Evolutionary conservation across 805 yeast genomes (phyloP).

Genomic region (Clavispora asparagi): DNA sequence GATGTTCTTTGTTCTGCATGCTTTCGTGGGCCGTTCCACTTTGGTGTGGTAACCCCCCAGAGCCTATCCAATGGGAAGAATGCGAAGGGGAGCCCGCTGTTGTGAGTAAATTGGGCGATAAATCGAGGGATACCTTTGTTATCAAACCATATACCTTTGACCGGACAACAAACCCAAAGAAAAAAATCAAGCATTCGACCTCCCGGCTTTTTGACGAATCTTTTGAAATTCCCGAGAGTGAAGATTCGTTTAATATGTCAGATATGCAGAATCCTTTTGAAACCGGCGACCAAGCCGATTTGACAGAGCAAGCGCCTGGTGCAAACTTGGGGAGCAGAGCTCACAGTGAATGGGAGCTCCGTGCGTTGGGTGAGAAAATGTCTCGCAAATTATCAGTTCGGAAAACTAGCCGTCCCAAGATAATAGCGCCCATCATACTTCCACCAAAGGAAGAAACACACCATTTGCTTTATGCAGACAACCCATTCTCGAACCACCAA

Average conservation of each 20-base stretch:
- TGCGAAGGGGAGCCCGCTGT: conserved; percentile 8
- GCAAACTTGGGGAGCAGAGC: neutral
- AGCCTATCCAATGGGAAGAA: conserved; percentile 7
- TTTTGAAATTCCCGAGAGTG: neutral
- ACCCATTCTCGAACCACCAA: conserved; percentile 11
- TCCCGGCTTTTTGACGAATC: conserved; percentile 3
- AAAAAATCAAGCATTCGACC: neutral
- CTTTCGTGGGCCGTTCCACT: conserved; percentile 32
- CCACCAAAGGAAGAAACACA: conserved; percentile 19
- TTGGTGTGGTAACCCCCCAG: conserved; percentile 51
- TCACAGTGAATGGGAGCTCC: conserved; percentile 20
- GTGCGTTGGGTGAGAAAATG: conserved; percentile 32
- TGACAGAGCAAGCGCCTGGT: neutral
- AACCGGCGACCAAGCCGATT: neutral
- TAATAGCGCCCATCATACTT: neutral
- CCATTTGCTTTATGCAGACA: conserved; percentile 18
- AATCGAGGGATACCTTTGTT: neutral
- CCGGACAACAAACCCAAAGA: neutral
- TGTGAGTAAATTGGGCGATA: neutral
- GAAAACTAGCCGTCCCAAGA: neutral
- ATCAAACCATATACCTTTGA: neutral
- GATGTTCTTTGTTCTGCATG: conserved; percentile 20
- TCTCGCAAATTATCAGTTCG: conserved; percentile 31
- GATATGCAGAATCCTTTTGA: neutral
- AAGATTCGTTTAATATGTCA: neutral